Conservation (phyloP, 768 basidiomycete species). For the Lentinula sp. region DNA sequence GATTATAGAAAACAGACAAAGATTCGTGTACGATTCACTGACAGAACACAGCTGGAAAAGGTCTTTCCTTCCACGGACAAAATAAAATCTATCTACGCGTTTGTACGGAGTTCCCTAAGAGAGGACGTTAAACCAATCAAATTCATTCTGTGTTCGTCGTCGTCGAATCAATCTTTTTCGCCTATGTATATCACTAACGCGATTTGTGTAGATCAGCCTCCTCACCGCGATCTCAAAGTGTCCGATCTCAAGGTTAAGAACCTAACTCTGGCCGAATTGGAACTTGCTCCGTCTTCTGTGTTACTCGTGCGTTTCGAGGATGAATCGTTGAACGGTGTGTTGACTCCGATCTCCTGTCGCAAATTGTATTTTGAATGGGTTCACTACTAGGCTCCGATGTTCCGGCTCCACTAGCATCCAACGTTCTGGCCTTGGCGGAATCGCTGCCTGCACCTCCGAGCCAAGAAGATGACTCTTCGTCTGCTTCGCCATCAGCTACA, state of each 20-base stretch:
- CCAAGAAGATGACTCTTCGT: constrained; percentile 8
- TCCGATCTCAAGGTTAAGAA: constrained; percentile 71
- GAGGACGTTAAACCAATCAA: constrained; percentile 76
- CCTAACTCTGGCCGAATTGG: constrained; percentile 59
- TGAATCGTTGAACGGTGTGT: constrained; percentile 60
- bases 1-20: constrained; percentile 49
- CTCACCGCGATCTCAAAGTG: constrained; percentile 77
- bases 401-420: constrained; percentile 19
- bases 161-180: neutral
- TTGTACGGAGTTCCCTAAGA: constrained; percentile 63
- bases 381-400: neutral
- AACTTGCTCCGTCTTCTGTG: constrained; percentile 75
- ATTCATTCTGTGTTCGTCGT: constrained; percentile 72
- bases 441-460: constrained; percentile 60
- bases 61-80: constrained; percentile 72
- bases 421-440: constrained; percentile 50
- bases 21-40: constrained; percentile 76
- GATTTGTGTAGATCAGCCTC: constrained; percentile 67
- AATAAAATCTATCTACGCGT: constrained; percentile 79
- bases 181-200: neutral
- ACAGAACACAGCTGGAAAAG: constrained; percentile 77
- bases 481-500: constrained; percentile 6
- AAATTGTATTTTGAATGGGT: neutral
- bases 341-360: neutral
- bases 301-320: constrained; percentile 74